A percentile compares a stretch with the other conserved stretches of the same genome.
Evolutionary conservation across 345 rosid genomes (phyloP).

Genomic region (Camelina laxa): DNA sequence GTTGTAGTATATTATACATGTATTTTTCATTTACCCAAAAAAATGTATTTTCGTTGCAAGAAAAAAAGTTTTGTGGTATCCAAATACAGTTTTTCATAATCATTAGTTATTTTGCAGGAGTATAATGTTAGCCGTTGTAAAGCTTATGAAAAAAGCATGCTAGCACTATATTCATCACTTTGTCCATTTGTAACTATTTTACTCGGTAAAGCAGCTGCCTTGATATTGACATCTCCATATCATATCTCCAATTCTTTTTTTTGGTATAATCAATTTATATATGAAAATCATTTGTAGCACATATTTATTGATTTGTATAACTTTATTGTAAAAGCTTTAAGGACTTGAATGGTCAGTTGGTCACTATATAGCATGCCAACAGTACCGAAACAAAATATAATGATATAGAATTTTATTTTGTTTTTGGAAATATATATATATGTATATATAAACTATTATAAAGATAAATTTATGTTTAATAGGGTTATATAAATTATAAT

Average conservation of each 20-base stretch:
- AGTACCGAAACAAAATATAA: background rate
- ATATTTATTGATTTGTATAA: slow-evolving; percentile 14
- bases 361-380: slow-evolving; percentile 1
- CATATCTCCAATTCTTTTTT: slow-evolving; percentile 5
- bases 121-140: background rate
- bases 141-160: slow-evolving; percentile 6
- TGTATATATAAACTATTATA: background rate
- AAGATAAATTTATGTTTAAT: background rate
- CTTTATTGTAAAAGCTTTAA: background rate
- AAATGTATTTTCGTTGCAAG: background rate
- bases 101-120: background rate
- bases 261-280: background rate
- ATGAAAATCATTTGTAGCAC: slow-evolving; percentile 6
- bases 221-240: slow-evolving; percentile 23
- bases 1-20: background rate
- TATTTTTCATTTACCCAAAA: background rate
- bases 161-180: slow-evolving; percentile 28
- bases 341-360: slow-evolving; percentile 31
- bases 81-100: background rate
- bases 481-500: no score
- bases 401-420: background rate
- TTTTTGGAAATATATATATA: no score
- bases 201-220: slow-evolving; percentile 14
- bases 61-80: no score
- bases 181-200: slow-evolving; percentile 15